These are phyloP conservation scores for Tetrastigma voinierianum DNA, from an alignment of 164 flowering plant genomes.

Conservation along the genomic window DNA sequence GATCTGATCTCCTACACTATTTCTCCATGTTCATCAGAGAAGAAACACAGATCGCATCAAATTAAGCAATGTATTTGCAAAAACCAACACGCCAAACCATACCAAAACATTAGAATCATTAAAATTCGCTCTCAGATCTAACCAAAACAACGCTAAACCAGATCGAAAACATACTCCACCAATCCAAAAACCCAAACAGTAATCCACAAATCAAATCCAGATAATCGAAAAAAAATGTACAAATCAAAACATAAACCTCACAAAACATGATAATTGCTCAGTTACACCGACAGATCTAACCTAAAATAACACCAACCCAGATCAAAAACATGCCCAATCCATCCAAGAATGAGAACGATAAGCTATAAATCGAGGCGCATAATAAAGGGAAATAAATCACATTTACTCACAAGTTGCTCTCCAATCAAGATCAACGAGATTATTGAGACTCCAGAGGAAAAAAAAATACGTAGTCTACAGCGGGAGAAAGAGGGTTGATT, in stretches of 20 bases:
- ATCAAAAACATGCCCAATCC: background rate
- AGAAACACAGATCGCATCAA: background rate
- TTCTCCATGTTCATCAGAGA: background rate
- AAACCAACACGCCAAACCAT: background rate
- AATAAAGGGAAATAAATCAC: background rate
- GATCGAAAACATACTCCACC: conserved; percentile 1
- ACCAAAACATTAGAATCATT: background rate
- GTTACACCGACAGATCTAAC: too few species aligned
- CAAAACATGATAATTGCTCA: too few species aligned
- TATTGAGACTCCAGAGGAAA: background rate
- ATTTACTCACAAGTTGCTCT: conserved; percentile 6
- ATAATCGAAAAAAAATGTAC: background rate
- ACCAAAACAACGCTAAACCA: conserved; percentile 8
- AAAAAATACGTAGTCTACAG: background rate
- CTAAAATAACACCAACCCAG: too few species aligned
- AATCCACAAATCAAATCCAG: too few species aligned
- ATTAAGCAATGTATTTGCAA: background rate
- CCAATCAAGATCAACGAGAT: conserved; percentile 8
- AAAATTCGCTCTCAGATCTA: conserved; percentile 18
- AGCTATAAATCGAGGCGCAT: background rate
- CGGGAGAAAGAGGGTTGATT: background rate
- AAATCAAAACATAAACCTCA: background rate
- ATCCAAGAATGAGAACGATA: background rate
- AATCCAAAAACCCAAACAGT: background rate
- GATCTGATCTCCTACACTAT: conserved; percentile 1